Evolutionary conservation across 208 protist species (phyloP), one percentile per base, ranked within the genome.

Genomic region (Naegleria lovaniensis): DNA sequence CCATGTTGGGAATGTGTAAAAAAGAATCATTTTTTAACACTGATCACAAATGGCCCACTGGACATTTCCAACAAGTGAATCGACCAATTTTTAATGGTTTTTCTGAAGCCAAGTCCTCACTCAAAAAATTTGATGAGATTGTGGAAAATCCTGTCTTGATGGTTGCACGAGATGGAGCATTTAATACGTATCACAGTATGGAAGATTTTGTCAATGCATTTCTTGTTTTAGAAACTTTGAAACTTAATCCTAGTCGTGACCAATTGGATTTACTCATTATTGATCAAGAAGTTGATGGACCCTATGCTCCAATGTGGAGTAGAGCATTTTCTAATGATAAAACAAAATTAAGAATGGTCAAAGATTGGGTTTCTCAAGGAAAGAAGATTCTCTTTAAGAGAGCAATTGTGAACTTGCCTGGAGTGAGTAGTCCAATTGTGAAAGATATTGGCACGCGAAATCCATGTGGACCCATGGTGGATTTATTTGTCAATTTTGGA

Each of bases 401-500:
- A n/a, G 58, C 58, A 22, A 75, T 75, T 29, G 58, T 75, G 1
- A 75, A 75, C 16, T 75, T 75, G 16, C 58, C 58, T 75, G 58
- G 58, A 22, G 58, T 29, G 13, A 75, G 58, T 16, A 75, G 58
- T 75, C 58, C 58, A 75, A 75, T 75, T 75, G 58, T 75, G 25
- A 75, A 75, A 29, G 58, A 75, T 75, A 75, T 75, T 29, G 58
- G 19, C 3, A 16, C 11, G 3, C 3, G 19, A n/a, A 75, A 75
- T 75, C 58, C 58, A 11, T 75, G 58, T 75, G 11, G 58, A 75
- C 58, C 58, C 1, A n/a, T 75, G 25, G 16, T 11, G 6, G 58
- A 75, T 75, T 75, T 75, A 75, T 75, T 75, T 75, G 58, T 75
- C 13, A 75, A 75, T 75, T 75, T 75, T 75, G 58, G 58, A 75